phyloP scores from a whole-genome alignment of 371 early-diverging fungal species.

The Circinella minor region DNA sequence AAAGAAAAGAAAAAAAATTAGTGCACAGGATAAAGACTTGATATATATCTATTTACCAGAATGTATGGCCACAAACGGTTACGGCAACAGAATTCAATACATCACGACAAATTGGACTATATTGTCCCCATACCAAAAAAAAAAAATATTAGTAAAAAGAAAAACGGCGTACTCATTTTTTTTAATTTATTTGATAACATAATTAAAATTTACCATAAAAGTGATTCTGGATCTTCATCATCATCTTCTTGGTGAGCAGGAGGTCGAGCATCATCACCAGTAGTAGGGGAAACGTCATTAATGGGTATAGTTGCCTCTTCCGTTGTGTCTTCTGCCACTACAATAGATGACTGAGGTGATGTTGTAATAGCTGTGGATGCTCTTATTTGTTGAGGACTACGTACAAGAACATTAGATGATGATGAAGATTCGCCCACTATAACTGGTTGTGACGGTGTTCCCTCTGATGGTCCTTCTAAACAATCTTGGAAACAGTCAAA shows the following conservation, averaged over 20 bases:
- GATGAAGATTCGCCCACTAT: neutral
- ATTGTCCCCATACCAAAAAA: too few species aligned
- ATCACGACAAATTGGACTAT: slow-evolving; percentile 77
- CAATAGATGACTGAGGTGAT: neutral
- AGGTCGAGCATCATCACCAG: neutral
- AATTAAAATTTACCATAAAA: slow-evolving; percentile 7
- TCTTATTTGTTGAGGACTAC: neutral
- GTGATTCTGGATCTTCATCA: slow-evolving; percentile 16
- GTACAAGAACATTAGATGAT: neutral
- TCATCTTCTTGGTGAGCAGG: neutral
- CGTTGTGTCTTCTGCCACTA: neutral
- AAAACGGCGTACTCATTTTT: neutral
- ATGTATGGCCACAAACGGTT: slow-evolving; percentile 87
- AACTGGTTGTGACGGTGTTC: neutral
- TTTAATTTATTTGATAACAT: neutral
- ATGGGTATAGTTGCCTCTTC: neutral
- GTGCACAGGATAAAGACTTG: too few species aligned
- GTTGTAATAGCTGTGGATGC: neutral
- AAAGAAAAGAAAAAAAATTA: too few species aligned
- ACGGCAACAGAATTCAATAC: slow-evolving; percentile 77
- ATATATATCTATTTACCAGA: slow-evolving; percentile 63
- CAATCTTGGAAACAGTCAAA: slow-evolving; percentile 1
- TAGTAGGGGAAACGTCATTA: neutral
- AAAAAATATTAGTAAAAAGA: neutral
- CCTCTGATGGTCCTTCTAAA: neutral